Percentiles rank a stretch among this genome's conserved stretches.
phyloP scores from a whole-genome alignment of 345 rosid species.

The Anacardium occidentale region DNA sequence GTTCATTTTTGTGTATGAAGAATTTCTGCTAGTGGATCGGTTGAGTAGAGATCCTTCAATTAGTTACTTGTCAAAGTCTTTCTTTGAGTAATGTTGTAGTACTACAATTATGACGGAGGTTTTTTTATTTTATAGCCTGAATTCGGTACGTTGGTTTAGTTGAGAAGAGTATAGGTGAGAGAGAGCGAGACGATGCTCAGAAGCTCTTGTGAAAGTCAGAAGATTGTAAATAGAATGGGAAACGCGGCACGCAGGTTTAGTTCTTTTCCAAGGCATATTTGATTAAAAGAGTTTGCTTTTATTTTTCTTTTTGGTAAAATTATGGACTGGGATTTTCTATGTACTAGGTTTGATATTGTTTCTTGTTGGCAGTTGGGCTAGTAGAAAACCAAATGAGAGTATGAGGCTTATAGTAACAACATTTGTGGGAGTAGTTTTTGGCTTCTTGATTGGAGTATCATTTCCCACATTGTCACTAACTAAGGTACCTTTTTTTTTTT shows the following conservation, averaged over 20 bases:
- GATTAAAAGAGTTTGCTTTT: neutral
- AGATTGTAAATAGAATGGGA: constrained; percentile 25
- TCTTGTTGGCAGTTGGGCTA: constrained; percentile 42
- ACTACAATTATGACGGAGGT: neutral
- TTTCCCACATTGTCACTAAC: constrained; percentile 68
- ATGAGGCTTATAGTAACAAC: constrained; percentile 64
- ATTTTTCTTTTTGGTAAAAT: neutral
- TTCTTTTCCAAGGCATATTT: constrained; percentile 22
- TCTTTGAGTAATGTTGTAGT: neutral
- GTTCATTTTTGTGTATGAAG: constrained; percentile 3
- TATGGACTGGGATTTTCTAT: neutral
- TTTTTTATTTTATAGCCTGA: neutral
- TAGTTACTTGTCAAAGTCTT: neutral
- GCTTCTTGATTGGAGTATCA: constrained; percentile 77
- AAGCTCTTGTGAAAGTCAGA: constrained; percentile 24
- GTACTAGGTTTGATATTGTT: constrained; percentile 3
- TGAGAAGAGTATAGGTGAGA: constrained; percentile 12
- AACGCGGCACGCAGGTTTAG: constrained; percentile 56
- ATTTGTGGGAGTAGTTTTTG: constrained; percentile 69
- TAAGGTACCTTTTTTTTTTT: constrained; percentile 49
- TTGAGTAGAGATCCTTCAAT: neutral
- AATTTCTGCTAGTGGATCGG: constrained; percentile 1
- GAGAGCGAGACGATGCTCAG: constrained; percentile 22
- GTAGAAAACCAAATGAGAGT: constrained; percentile 65
- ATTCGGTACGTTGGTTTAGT: neutral